phyloP scores from a whole-genome alignment of 768 basidiomycete species.

The Cytidiella melzeri region DNA sequence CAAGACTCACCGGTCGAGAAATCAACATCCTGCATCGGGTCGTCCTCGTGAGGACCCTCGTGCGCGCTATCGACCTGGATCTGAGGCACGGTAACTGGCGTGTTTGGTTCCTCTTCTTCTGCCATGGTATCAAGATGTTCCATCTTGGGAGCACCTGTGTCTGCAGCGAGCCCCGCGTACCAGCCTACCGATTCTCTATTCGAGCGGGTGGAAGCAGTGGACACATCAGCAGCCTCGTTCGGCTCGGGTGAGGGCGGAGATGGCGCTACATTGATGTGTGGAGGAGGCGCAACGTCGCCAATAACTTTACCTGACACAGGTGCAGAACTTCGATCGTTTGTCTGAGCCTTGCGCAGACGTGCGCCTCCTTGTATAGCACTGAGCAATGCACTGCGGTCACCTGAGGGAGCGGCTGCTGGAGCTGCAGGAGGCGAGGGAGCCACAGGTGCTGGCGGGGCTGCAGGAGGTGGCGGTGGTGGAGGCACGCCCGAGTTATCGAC shows the following conservation, averaged over 20 bases:
- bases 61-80: slow-evolving; percentile 50
- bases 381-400: slow-evolving; percentile 63
- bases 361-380: slow-evolving; percentile 74
- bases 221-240: slow-evolving; percentile 19
- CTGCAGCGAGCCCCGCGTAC: slow-evolving; percentile 83
- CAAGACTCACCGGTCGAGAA: slow-evolving; percentile 48
- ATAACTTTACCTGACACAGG: slow-evolving; percentile 70
- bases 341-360: slow-evolving; percentile 67
- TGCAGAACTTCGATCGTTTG: slow-evolving; percentile 76
- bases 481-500: slow-evolving; percentile 38
- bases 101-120: slow-evolving; percentile 51
- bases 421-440: slow-evolving; percentile 27
- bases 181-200: slow-evolving; percentile 85
- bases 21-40: slow-evolving; percentile 71
- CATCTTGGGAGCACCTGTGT: slow-evolving; percentile 38
- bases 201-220: slow-evolving; percentile 21
- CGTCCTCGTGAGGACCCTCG: slow-evolving; percentile 23
- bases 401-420: slow-evolving; percentile 30
- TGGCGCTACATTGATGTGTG: slow-evolving; percentile 55
- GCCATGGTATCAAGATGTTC: slow-evolving; percentile 43
- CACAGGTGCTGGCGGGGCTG: slow-evolving; percentile 27
- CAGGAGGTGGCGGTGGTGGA: slow-evolving; percentile 28
- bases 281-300: slow-evolving; percentile 64
- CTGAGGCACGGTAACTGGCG: slow-evolving; percentile 38
- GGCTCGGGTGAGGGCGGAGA: slow-evolving; percentile 37